Evolutionary conservation across 495 filamentous ascomycete genomes (phyloP).

Genomic region (Penicillium herquei): DNA sequence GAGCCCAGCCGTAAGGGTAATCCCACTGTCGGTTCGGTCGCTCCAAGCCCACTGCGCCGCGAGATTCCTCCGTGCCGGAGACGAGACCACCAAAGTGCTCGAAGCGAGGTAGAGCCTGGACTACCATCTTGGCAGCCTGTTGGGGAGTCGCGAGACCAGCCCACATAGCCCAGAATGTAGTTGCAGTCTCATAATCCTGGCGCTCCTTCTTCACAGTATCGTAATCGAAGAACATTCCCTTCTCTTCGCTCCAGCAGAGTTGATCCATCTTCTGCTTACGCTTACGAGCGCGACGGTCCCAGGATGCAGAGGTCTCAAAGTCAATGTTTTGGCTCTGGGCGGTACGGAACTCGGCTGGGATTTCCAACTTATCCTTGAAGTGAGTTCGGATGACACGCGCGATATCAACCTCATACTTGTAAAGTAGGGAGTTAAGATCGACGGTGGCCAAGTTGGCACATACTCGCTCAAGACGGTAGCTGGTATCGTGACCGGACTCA

Average conservation of each 20-base stretch:
- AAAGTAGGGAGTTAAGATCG: slow-evolving; percentile 88
- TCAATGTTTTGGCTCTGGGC: slow-evolving; percentile 53
- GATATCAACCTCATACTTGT: slow-evolving; percentile 95
- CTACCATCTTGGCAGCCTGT: slow-evolving; percentile 76
- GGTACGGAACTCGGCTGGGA: slow-evolving; percentile 77
- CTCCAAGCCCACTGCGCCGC: slow-evolving; percentile 74
- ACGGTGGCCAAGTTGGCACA: slow-evolving; percentile 89
- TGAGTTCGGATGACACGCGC: slow-evolving; percentile 73
- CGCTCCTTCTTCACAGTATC: slow-evolving; percentile 77
- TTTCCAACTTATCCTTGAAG: slow-evolving; percentile 74
- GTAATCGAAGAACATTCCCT: slow-evolving; percentile 97
- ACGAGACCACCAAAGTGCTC: slow-evolving; percentile 87
- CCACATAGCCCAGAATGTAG: slow-evolving; percentile 97
- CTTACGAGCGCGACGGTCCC: slow-evolving; percentile 81
- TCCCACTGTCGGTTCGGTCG: slow-evolving; percentile 96
- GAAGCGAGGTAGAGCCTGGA: slow-evolving; percentile 74
- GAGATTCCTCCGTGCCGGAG: slow-evolving; percentile 81
- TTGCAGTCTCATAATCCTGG: slow-evolving; percentile 78
- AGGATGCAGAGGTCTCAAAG: slow-evolving; percentile 75
- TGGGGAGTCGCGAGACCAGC: slow-evolving; percentile 76
- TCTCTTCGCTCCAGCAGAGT: slow-evolving; percentile 84
- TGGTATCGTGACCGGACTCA: slow-evolving; percentile 96
- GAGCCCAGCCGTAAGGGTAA: slow-evolving; percentile 96
- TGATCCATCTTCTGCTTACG: slow-evolving; percentile 80
- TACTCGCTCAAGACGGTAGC: slow-evolving; percentile 84